Percentiles rank a stretch among this genome's conserved stretches.
Evolutionary conservation across 2,329 filamentous ascomycete species (phyloP).

Genomic region (Calonectria pseudoreteaudii): DNA sequence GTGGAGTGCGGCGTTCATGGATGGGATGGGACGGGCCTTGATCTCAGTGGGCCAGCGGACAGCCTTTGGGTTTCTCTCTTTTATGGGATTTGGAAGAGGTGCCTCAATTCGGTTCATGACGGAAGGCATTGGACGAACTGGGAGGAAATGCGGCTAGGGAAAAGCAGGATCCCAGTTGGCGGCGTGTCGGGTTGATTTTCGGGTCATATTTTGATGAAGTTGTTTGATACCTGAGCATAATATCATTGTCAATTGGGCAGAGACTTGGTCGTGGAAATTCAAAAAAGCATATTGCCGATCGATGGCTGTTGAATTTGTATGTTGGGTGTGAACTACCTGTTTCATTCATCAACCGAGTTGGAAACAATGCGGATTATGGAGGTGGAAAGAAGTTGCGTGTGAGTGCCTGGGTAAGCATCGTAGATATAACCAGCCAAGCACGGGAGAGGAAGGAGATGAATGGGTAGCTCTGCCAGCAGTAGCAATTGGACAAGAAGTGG

Average conservation of each 20-base stretch:
- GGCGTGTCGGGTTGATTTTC: conserved; percentile 33
- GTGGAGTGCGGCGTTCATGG: conserved; percentile 43
- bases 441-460: background rate
- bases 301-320: background rate
- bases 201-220: conserved; percentile 34
- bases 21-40: conserved; percentile 26
- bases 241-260: conserved; percentile 33
- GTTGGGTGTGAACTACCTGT: background rate
- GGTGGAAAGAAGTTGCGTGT: background rate
- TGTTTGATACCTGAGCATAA: conserved; percentile 45
- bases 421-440: background rate
- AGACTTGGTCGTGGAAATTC: background rate
- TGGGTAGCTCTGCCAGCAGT: background rate
- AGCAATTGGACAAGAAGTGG: conserved; percentile 16
- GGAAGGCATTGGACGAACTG: conserved; percentile 27
- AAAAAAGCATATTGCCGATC: conserved; percentile 3
- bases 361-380: background rate
- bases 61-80: conserved; percentile 24
- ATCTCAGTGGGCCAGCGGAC: conserved; percentile 14
- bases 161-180: conserved; percentile 21
- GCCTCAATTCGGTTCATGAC: conserved; percentile 27
- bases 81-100: conserved; percentile 32
- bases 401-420: background rate
- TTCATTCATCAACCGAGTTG: background rate
- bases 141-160: conserved; percentile 22